phyloP scores from a whole-genome alignment of 192 early-diverging fungal species.

The Podila epicladia region DNA sequence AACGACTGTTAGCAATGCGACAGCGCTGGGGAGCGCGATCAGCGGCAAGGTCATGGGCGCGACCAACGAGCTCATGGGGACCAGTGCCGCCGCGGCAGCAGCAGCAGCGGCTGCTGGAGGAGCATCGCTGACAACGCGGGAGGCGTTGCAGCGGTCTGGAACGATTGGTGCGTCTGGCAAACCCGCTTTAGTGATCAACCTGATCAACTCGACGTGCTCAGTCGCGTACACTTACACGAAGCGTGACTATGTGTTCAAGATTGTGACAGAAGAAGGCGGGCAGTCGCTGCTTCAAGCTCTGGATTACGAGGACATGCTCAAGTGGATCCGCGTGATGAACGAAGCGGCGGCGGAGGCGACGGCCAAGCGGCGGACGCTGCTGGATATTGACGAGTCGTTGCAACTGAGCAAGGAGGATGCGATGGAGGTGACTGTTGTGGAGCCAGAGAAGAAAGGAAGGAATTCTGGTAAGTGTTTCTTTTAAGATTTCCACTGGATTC shows the following conservation, averaged over 20 bases:
- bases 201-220: slow-evolving; percentile 79
- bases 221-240: slow-evolving; percentile 72
- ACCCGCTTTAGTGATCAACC: slow-evolving; percentile 76
- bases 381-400: slow-evolving; percentile 65
- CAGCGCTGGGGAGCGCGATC: slow-evolving; percentile 30
- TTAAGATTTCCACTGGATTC: background rate
- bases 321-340: slow-evolving; percentile 75
- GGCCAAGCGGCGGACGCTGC: slow-evolving; percentile 72
- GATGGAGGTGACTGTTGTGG: slow-evolving; percentile 2
- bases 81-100: background rate
- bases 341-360: slow-evolving; percentile 77
- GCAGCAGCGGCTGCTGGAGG: background rate
- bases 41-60: slow-evolving; percentile 35
- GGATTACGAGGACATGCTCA: slow-evolving; percentile 74
- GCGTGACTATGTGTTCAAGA: slow-evolving; percentile 79
- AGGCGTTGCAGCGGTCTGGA: background rate
- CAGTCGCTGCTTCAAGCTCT: slow-evolving; percentile 79
- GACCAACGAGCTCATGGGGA: background rate
- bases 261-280: slow-evolving; percentile 83
- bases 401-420: slow-evolving; percentile 2
- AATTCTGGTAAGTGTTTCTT: slow-evolving; percentile 33
- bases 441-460: slow-evolving; percentile 57
- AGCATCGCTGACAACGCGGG: background rate
- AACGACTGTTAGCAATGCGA: slow-evolving; percentile 42
- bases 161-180: slow-evolving; percentile 29